These are phyloP conservation scores for Boletus vermiculosoides DNA, from an alignment of 768 basidiomycete genomes.

Conservation along the genomic window DNA sequence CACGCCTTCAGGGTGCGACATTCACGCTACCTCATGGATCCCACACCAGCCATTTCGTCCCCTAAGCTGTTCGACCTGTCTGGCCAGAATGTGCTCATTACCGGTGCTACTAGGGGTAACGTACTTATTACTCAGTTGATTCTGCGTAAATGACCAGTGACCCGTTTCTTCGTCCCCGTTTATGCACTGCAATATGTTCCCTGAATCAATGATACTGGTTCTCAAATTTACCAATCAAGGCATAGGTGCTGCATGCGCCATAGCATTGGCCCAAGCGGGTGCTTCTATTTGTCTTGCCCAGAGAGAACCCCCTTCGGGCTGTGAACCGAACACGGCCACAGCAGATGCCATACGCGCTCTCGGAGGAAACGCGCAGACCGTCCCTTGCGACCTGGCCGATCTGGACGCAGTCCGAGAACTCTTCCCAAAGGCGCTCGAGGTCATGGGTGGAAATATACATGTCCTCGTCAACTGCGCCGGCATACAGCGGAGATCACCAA, in stretches of 20 bases:
- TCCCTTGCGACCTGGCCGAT: constrained; percentile 58
- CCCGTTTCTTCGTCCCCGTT: constrained; percentile 7
- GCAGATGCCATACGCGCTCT: constrained; percentile 36
- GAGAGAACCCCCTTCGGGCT: constrained; percentile 40
- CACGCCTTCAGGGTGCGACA: constrained; percentile 9
- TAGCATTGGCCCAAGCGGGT: constrained; percentile 55
- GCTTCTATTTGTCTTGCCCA: constrained; percentile 49
- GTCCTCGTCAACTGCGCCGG: constrained; percentile 71
- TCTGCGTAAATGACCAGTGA: constrained; percentile 16
- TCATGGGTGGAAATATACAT: constrained; percentile 54
- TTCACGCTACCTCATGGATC: constrained; percentile 43
- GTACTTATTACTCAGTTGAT: constrained; percentile 23
- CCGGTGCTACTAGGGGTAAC: constrained; percentile 75
- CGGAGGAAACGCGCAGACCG: constrained; percentile 39
- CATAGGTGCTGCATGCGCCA: constrained; percentile 54
- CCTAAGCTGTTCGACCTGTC: constrained; percentile 65
- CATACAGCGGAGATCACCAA: constrained; percentile 57
- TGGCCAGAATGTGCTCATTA: constrained; percentile 71
- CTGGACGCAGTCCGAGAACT: constrained; percentile 48
- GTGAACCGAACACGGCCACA: constrained; percentile 37
- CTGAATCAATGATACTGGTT: constrained; percentile 4
- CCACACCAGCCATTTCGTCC: constrained; percentile 48
- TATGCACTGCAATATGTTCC: constrained; percentile 12
- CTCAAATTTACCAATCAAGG: constrained; percentile 34
- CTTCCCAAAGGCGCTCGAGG: constrained; percentile 47